Evolutionary conservation across 2,329 filamentous ascomycete genomes (phyloP).

Genomic region (Aspergillus flavus): DNA sequence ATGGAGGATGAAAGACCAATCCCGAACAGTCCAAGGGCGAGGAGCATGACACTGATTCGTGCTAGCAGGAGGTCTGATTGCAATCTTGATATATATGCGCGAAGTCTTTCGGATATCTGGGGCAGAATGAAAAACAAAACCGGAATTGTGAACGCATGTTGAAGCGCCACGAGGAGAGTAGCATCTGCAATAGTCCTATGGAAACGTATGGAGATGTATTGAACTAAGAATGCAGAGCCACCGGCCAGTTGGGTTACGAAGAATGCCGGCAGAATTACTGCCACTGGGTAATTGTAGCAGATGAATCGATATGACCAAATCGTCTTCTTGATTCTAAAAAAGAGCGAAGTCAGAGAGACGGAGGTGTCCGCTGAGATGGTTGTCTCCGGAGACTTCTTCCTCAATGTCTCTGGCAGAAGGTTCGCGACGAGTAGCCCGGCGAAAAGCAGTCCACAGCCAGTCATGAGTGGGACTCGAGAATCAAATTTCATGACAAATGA

Average conservation of each 20-base stretch:
- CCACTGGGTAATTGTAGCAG: slow-evolving; percentile 43
- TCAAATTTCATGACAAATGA: neutral
- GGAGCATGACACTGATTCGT: slow-evolving; percentile 48
- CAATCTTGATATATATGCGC: slow-evolving; percentile 39
- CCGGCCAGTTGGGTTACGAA: slow-evolving; percentile 53
- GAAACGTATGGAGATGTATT: slow-evolving; percentile 57
- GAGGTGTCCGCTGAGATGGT: slow-evolving; percentile 15
- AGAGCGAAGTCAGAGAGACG: slow-evolving; percentile 10
- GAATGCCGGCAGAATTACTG: slow-evolving; percentile 50
- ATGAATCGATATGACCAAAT: slow-evolving; percentile 43
- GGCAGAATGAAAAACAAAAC: slow-evolving; percentile 52
- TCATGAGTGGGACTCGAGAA: neutral
- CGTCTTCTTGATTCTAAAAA: slow-evolving; percentile 27
- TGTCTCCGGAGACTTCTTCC: neutral
- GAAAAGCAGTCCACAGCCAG: neutral
- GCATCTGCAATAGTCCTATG: slow-evolving; percentile 49
- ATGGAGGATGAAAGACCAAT: slow-evolving; percentile 51
- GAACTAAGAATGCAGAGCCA: slow-evolving; percentile 52
- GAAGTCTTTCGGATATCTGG: slow-evolving; percentile 41
- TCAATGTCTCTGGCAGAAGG: neutral
- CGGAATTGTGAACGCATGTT: slow-evolving; percentile 51
- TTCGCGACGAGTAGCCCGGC: neutral
- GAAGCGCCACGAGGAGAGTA: slow-evolving; percentile 49
- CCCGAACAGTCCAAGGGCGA: slow-evolving; percentile 48
- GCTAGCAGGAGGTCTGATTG: slow-evolving; percentile 51